These are phyloP conservation scores for Leishmania guyanensis DNA, from an alignment of 208 protist genomes.

Conservation along the genomic window DNA sequence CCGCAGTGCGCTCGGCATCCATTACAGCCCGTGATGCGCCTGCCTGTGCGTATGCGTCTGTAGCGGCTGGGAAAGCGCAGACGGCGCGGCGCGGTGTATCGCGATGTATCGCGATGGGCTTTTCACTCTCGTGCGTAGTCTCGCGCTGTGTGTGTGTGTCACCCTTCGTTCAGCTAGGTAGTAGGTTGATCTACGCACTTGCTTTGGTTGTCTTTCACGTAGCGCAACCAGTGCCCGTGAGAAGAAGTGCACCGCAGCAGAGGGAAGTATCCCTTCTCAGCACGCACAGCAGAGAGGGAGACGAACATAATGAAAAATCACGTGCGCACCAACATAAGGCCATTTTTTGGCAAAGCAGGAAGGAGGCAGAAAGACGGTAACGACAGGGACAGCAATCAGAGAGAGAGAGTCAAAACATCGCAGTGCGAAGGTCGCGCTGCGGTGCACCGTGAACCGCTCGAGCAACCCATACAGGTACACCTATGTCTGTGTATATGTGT, in stretches of 20 bases:
- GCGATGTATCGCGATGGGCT: too few relatives aligned
- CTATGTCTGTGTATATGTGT: not conserved
- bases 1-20: conserved; percentile 54
- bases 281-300: not conserved
- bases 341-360: not conserved
- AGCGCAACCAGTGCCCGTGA: not conserved
- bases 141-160: not conserved
- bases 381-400: not conserved
- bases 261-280: not conserved
- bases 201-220: conserved; percentile 1
- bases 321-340: not conserved
- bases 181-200: not conserved
- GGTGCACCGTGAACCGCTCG: not conserved
- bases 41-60: not conserved
- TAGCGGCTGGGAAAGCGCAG: not conserved
- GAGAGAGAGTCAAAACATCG: not conserved
- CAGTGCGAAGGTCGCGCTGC: not conserved
- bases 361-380: conserved; percentile 4
- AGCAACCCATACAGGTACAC: not conserved
- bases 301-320: not conserved
- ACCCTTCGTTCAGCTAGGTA: not conserved
- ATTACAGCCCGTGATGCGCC: conserved; percentile 12
- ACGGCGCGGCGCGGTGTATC: not conserved
- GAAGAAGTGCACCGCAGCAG: not conserved
- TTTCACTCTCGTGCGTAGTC: not conserved